Conservation (phyloP, 495 filamentous ascomycete species). For the Arthonia radiata region DNA sequence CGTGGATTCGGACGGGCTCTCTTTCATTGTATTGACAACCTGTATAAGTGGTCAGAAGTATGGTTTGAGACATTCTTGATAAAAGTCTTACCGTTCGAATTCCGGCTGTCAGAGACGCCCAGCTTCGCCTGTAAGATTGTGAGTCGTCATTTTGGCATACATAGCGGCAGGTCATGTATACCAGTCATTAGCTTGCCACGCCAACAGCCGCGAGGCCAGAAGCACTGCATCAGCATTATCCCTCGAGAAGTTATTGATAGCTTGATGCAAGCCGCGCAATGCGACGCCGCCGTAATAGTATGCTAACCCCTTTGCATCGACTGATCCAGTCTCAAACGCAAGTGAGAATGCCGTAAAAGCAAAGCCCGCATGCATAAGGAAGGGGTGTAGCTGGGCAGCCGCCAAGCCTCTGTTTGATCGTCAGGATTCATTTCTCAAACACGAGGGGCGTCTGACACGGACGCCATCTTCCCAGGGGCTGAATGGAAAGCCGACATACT, state of each 20-base stretch:
- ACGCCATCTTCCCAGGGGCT: conserved; percentile 9
- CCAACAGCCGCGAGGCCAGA: conserved; percentile 73
- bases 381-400: conserved; percentile 54
- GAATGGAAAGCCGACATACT: conserved; percentile 29
- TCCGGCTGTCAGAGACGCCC: conserved; percentile 79
- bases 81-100: conserved; percentile 45
- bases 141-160: conserved; percentile 12
- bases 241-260: conserved; percentile 61
- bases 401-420: conserved; percentile 44
- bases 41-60: conserved; percentile 19
- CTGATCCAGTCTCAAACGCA: conserved; percentile 59
- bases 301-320: conserved; percentile 59
- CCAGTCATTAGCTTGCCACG: conserved; percentile 96
- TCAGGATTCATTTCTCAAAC: conserved; percentile 3
- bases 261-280: conserved; percentile 66
- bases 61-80: background rate
- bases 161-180: conserved; percentile 23
- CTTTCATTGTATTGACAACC: conserved; percentile 77
- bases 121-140: conserved; percentile 43
- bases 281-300: conserved; percentile 69
- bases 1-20: conserved; percentile 74
- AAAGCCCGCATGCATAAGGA: conserved; percentile 81
- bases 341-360: conserved; percentile 81
- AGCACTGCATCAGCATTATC: conserved; percentile 79
- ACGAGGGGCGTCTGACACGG: conserved; percentile 4